These are phyloP conservation scores for Cryptosporidium andersoni DNA, from an alignment of 169 alveolate genomes.

Conservation along the genomic window DNA sequence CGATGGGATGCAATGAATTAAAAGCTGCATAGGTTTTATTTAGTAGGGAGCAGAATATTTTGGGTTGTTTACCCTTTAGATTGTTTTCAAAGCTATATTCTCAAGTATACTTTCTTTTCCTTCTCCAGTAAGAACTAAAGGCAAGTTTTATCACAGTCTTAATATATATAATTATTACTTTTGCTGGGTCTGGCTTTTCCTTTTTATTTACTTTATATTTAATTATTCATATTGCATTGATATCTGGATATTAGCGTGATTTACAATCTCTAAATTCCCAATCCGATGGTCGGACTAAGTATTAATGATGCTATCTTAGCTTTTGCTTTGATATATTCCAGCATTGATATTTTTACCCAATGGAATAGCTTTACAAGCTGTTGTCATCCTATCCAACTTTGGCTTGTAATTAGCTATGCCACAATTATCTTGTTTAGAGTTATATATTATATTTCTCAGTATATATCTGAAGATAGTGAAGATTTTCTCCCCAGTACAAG, in stretches of 20 bases:
- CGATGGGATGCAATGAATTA: not conserved
- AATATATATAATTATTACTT: too few species aligned
- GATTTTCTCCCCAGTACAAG: slow-evolving; percentile 75
- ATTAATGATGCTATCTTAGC: slow-evolving; percentile 78
- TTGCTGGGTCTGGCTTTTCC: too few species aligned
- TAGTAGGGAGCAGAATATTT: not conserved
- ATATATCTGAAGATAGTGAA: slow-evolving; percentile 78
- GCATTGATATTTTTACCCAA: slow-evolving; percentile 78
- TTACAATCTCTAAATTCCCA: too few species aligned
- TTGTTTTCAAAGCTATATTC: too few species aligned
- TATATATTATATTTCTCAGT: slow-evolving; percentile 77
- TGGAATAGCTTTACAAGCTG: slow-evolving; percentile 79
- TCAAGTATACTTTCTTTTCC: too few species aligned
- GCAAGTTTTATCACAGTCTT: too few species aligned
- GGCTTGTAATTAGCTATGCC: slow-evolving; percentile 79
- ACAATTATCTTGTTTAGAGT: slow-evolving; percentile 77
- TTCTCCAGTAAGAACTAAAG: too few species aligned
- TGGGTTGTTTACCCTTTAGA: too few species aligned
- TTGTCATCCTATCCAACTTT: slow-evolving; percentile 78
- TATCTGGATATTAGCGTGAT: too few species aligned
- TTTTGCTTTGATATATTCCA: slow-evolving; percentile 78
- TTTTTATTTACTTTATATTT: too few species aligned
- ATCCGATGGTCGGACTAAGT: slow-evolving; percentile 20
- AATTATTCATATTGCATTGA: not conserved
- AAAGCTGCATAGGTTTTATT: not conserved